A percentile compares a stretch with the other conserved stretches of the same genome.
phyloP scores from a whole-genome alignment of 2,329 filamentous ascomycete species.

The Alternaria triticina region DNA sequence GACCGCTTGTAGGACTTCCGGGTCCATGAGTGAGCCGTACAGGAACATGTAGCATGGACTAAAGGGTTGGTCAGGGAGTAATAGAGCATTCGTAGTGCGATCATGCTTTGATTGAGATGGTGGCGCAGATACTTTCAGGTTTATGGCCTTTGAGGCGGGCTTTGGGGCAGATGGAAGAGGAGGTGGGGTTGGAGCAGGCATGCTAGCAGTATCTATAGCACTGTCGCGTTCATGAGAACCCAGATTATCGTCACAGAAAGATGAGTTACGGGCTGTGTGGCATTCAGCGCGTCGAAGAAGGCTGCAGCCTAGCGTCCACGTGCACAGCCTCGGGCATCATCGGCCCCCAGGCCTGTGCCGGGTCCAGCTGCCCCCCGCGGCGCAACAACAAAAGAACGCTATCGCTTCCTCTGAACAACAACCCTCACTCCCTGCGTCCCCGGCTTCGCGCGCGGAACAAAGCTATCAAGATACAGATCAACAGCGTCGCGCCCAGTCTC shows the following conservation, averaged over 20 bases:
- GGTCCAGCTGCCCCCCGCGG: background rate
- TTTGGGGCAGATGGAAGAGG: background rate
- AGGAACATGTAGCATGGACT: slow-evolving; percentile 37
- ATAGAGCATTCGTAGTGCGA: background rate
- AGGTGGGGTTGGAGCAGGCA: background rate
- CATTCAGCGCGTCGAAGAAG: background rate
- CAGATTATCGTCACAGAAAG: background rate
- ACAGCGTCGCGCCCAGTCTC: slow-evolving; percentile 4
- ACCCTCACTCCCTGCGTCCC: background rate
- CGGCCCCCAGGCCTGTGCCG: background rate
- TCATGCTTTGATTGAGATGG: background rate
- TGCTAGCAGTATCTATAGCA: background rate
- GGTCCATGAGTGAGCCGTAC: slow-evolving; percentile 43
- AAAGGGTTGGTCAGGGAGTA: slow-evolving; percentile 11
- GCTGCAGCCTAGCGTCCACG: background rate
- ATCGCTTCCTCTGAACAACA: background rate
- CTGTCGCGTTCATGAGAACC: background rate
- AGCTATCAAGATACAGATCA: background rate
- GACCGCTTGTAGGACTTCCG: slow-evolving; percentile 37
- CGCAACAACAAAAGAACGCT: background rate
- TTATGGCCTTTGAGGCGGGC: background rate
- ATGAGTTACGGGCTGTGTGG: background rate
- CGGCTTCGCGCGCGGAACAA: background rate
- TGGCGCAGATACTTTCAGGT: background rate
- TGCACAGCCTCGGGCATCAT: background rate